Evolutionary conservation across 805 yeast genomes (phyloP), one percentile per base, ranked within the genome.

Genomic region (Myxozyma melibiosi): DNA sequence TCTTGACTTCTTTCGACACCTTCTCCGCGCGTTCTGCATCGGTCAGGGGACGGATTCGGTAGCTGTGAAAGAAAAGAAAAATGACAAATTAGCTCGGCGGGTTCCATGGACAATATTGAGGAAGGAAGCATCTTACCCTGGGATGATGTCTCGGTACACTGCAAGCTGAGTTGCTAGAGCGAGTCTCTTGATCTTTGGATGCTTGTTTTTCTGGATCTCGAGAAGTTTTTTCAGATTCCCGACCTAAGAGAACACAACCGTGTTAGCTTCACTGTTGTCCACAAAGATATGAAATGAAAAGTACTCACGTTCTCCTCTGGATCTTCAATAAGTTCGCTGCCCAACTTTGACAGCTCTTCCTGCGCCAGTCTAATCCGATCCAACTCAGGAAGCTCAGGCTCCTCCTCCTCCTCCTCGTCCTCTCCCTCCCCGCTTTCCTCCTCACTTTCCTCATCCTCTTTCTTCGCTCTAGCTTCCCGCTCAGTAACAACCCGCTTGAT

Each of bases 341-440:
- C 97, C 47, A 85, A 71, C 18, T 80, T 83, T 0, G 98, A 96
- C 40, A 94, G 81, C 53, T 87, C 88, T 72, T 90, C 97, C 67
- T 90, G 88, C 40, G 87, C 75, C 55, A 81, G 79, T 5, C 78
- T 65, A 25, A 88, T 74, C 53, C 76, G 77, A 68, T 86, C 86
- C 55, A 71, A 73, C 0, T 83, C 82, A 0, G 80, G 66, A 13
- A 79, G 66, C 5, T 74, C 78, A 0, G 81, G 76, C 58, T 83
- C 82, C 18, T 71, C 74, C 16, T 67, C 70, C 22, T 65, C 70
- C 28, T 59, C 68, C 9, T 61, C 70, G 27, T 59, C 67, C 22
- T 52, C 69, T 11, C 60, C 61, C 7, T 58, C 68, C 24, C 67
- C 73, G 11, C 62, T 70, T 14, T 65, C 68, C 25, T 67, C 72